Evolutionary conservation across 1,284 basidiomycete genomes (phyloP), one percentile per base, ranked within the genome.

Genomic region (Cryptococcus sp.): DNA sequence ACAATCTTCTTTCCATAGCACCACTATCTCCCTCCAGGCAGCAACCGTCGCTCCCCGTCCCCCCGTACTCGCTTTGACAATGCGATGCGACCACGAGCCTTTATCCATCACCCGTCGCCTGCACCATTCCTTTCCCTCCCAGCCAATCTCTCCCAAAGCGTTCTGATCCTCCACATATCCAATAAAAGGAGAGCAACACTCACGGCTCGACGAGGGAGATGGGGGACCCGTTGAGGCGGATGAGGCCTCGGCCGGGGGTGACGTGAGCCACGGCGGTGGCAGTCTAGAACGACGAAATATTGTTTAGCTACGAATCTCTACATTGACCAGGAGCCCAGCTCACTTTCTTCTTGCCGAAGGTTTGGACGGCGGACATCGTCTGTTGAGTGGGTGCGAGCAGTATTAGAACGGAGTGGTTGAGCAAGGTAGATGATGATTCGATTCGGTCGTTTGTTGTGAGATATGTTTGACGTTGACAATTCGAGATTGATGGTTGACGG

Each of bases 261-360:
- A 92, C 91, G 81, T 94, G 89, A 64, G 93, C 93, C 78, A 96
- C 93, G 64, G 93, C 93, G 65, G 93, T 96, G 67, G 93, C 93
- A 78, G 93, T 96, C 93, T 93, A 74, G 44, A 46, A 49, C 25
- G 31, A 13, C 16, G 50, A n/a, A 50, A 46, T 16, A 19, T 20
- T 16, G 16, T 17, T 45, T 41, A 22, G 23, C 44, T 41, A 42
- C 17, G 10, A 40, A 20, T 42, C 42, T 23, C 25, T 45, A 49
- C 19, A 27, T 42, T 54, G 27, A 35, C 27, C 11, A 22, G 52
- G 17, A 25, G 19, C 4, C 42, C 31, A 54, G 79, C 86, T 67
- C 76, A 86, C 90, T 88, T 95, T 95, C 88, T 96, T 96, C 90
- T 96, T 96, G 82, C 93, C 93, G 82, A 96, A 96, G 67, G 91